phyloP scores from a whole-genome alignment of 768 basidiomycete genomes.

The Tylopilus sp. region DNA sequence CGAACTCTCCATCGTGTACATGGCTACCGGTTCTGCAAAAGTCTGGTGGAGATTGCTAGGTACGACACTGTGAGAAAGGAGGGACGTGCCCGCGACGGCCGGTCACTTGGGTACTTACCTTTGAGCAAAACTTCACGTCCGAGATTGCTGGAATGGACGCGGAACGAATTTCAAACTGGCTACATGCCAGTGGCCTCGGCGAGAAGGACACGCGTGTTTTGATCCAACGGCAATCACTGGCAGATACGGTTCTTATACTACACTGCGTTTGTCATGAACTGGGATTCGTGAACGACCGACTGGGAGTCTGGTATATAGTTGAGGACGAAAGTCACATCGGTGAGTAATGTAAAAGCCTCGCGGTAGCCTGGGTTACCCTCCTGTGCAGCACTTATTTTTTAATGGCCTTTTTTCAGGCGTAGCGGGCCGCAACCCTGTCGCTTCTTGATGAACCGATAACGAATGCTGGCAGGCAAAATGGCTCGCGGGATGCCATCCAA shows the following conservation, averaged over 20 bases:
- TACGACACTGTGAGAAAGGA: too few relatives aligned
- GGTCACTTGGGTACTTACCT: slow-evolving; percentile 31
- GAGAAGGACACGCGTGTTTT: too few relatives aligned
- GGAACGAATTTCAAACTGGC: slow-evolving; percentile 51
- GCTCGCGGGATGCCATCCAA: too few relatives aligned
- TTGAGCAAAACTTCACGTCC: slow-evolving; percentile 58
- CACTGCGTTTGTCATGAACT: slow-evolving; percentile 43
- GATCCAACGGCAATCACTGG: too few relatives aligned
- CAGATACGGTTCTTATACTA: slow-evolving; percentile 44
- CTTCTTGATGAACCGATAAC: too few relatives aligned
- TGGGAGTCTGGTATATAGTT: not conserved
- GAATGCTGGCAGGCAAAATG: too few relatives aligned
- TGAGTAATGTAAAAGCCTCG: not conserved
- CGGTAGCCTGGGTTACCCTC: slow-evolving; percentile 13
- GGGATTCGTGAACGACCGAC: not conserved
- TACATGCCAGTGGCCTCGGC: slow-evolving; percentile 12
- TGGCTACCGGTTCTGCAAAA: slow-evolving; percentile 57
- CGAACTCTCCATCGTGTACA: slow-evolving; percentile 59
- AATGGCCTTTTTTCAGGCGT: too few relatives aligned
- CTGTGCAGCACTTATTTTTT: not conserved
- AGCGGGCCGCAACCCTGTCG: too few relatives aligned
- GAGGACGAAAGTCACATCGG: not conserved
- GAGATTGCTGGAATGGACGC: slow-evolving; percentile 50
- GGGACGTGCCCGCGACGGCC: too few relatives aligned
- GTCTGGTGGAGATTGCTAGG: slow-evolving; percentile 31